These are phyloP conservation scores for Talaromyces stipitatus DNA, from an alignment of 495 filamentous ascomycete genomes.

Conservation along the genomic window DNA sequence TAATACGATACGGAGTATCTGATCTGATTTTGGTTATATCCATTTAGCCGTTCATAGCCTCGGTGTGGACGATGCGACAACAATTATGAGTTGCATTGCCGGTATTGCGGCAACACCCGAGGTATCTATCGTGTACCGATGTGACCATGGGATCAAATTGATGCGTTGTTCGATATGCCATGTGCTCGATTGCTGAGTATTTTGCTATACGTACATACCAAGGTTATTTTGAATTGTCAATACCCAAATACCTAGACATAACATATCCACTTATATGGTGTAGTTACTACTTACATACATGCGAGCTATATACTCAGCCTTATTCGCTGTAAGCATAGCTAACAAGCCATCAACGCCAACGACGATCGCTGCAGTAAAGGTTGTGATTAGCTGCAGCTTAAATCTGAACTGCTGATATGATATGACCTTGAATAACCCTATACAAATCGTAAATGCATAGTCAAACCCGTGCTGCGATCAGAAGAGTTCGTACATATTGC, in stretches of 20 bases:
- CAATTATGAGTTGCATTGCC: neutral
- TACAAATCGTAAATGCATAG: neutral
- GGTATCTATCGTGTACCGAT: neutral
- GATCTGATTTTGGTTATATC: neutral
- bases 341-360: neutral
- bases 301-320: neutral
- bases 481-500: neutral
- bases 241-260: neutral
- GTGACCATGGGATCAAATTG: neutral
- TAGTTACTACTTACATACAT: neutral
- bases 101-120: neutral
- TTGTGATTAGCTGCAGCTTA: neutral
- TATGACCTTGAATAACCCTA: neutral
- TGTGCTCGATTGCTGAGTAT: neutral
- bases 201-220: neutral
- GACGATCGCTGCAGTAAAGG: neutral
- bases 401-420: neutral
- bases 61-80: neutral
- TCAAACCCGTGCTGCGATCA: neutral
- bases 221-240: neutral
- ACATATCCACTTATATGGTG: no score
- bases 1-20: neutral
- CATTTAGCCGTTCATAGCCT: neutral
- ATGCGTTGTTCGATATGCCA: constrained; percentile 1
- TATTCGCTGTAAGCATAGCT: neutral